A percentile compares a stretch with the other conserved stretches of the same genome.
These are phyloP conservation scores for Aethionema arabicum DNA, from an alignment of 345 rosid genomes.

Conservation along the genomic window DNA sequence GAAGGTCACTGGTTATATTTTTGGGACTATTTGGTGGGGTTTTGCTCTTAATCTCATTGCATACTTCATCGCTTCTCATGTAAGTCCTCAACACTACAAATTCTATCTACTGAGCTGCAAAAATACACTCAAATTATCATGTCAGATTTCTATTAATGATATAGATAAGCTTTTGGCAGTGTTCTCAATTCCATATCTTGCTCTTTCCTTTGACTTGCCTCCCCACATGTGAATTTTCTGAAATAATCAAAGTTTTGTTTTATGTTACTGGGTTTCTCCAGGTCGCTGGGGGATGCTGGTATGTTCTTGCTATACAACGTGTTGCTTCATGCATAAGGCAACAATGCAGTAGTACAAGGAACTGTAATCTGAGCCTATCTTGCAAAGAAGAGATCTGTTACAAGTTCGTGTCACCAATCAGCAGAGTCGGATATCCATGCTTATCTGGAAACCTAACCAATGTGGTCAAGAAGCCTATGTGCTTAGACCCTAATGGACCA, in stretches of 20 bases:
- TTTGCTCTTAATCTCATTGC: conserved; percentile 88
- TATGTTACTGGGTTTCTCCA: conserved; percentile 22
- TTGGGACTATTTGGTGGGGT: conserved; percentile 98
- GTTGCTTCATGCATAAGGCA: conserved; percentile 70
- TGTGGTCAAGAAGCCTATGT: conserved; percentile 45
- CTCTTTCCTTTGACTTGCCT: too few relatives aligned
- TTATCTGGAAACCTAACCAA: conserved; percentile 49
- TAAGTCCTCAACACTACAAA: conserved; percentile 33
- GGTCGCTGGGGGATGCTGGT: conserved; percentile 97
- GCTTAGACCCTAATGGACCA: conserved; percentile 68
- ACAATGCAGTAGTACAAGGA: conserved; percentile 49
- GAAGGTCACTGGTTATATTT: conserved; percentile 87
- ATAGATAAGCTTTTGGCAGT: too few relatives aligned
- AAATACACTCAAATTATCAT: conserved; percentile 5
- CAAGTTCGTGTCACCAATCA: conserved; percentile 41
- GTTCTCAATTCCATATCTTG: too few relatives aligned
- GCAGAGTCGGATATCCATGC: conserved; percentile 44
- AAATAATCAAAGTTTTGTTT: not conserved
- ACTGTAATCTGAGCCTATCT: conserved; percentile 57
- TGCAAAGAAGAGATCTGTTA: conserved; percentile 68
- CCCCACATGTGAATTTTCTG: too few relatives aligned
- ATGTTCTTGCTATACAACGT: conserved; percentile 80
- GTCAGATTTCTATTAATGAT: not conserved
- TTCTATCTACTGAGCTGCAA: conserved; percentile 6
- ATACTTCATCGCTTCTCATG: conserved; percentile 90